Conservation (phyloP, 2,329 filamentous ascomycete species). For the Chaetomiaceae sp. region DNA sequence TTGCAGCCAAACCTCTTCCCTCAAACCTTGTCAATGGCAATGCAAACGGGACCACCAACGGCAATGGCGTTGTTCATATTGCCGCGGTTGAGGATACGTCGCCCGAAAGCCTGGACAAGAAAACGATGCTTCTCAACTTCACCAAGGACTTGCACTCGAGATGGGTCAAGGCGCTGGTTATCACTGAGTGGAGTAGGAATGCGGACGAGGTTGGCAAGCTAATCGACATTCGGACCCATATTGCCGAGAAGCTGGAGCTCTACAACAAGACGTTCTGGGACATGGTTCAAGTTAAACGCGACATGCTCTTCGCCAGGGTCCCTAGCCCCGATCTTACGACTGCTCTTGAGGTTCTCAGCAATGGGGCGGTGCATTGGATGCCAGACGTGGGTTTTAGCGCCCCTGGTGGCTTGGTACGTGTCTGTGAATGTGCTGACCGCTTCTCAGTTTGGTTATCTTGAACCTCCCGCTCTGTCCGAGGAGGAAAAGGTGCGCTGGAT, state of each 20-base stretch:
- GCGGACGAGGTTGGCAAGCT: slow-evolving; percentile 74
- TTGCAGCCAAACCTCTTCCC: slow-evolving; percentile 62
- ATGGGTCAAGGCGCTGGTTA: slow-evolving; percentile 88
- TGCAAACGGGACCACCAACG: slow-evolving; percentile 25
- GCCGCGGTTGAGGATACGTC: slow-evolving; percentile 49
- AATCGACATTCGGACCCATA: slow-evolving; percentile 77
- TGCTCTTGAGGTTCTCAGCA: slow-evolving; percentile 76
- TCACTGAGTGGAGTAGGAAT: slow-evolving; percentile 83
- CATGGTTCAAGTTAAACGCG: slow-evolving; percentile 66
- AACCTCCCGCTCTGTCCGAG: slow-evolving; percentile 62
- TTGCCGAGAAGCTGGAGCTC: slow-evolving; percentile 55
- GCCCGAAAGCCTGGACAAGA: slow-evolving; percentile 66
- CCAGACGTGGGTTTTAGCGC: slow-evolving; percentile 56
- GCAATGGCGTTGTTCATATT: slow-evolving; percentile 18
- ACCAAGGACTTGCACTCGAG: slow-evolving; percentile 73
- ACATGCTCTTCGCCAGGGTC: slow-evolving; percentile 65
- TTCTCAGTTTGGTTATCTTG: slow-evolving; percentile 65
- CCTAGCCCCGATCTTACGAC: slow-evolving; percentile 89
- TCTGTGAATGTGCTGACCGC: slow-evolving; percentile 21
- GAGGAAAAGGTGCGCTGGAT: slow-evolving; percentile 69
- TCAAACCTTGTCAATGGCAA: slow-evolving; percentile 47
- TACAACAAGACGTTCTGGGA: slow-evolving; percentile 57
- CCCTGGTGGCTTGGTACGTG: background rate
- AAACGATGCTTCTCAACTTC: slow-evolving; percentile 67
- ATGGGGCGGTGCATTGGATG: slow-evolving; percentile 70